These are phyloP conservation scores for Ballota nigra DNA, from an alignment of 257 asterid species.

Conservation along the genomic window DNA sequence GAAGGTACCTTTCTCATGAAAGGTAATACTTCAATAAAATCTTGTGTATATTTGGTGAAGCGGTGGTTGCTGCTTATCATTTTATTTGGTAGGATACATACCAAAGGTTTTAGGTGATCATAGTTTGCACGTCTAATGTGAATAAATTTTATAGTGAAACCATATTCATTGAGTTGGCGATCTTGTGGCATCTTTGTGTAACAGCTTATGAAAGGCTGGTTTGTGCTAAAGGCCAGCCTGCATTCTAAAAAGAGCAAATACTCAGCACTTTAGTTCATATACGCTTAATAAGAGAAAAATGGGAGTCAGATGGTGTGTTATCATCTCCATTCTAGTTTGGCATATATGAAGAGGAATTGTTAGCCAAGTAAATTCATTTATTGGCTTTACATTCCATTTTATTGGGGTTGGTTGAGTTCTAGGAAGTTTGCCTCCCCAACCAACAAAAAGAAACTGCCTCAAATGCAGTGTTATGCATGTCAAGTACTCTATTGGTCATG, in stretches of 20 bases:
- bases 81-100: slow-evolving; percentile 14
- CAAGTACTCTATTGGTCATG: background rate
- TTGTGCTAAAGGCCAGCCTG: background rate
- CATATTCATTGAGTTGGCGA: background rate
- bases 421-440: background rate
- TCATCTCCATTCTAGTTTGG: background rate
- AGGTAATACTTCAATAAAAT: background rate
- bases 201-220: background rate
- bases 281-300: background rate
- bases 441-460: background rate
- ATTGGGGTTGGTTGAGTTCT: slow-evolving; percentile 12
- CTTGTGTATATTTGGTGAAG: background rate
- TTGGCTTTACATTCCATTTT: background rate
- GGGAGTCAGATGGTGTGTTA: background rate
- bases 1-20: background rate
- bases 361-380: background rate
- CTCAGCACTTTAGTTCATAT: background rate
- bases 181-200: slow-evolving; percentile 3
- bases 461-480: background rate
- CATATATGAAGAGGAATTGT: background rate
- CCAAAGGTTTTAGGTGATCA: slow-evolving; percentile 2
- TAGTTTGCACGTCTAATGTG: slow-evolving; percentile 3
- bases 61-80: background rate
- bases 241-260: background rate
- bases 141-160: slow-evolving; percentile 7